Conservation (phyloP, 2,329 filamentous ascomycete genomes). For the Clonostachys rosea region DNA sequence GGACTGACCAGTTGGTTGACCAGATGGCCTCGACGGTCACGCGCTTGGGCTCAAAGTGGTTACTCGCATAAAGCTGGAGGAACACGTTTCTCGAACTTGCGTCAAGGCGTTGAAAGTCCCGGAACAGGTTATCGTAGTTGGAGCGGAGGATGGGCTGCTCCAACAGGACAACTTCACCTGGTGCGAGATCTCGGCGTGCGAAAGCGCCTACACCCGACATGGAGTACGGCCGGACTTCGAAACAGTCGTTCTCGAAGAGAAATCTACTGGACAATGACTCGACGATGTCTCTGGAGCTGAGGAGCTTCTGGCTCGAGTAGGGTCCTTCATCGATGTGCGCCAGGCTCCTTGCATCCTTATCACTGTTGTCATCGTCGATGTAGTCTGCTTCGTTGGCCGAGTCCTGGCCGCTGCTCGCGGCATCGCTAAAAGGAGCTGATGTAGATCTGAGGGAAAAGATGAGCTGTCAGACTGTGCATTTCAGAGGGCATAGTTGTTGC, state of each 20-base stretch:
- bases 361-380: too few relatives aligned
- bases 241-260: slow-evolving; percentile 29
- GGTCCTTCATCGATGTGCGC: too few relatives aligned
- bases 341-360: too few relatives aligned
- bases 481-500: too few relatives aligned
- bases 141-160: slow-evolving; percentile 37
- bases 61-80: slow-evolving; percentile 28
- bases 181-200: slow-evolving; percentile 28
- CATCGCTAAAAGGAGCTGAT: too few relatives aligned
- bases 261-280: background rate
- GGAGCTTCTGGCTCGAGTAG: background rate
- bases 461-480: too few relatives aligned
- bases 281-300: background rate
- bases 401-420: too few relatives aligned
- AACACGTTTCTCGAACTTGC: slow-evolving; percentile 21
- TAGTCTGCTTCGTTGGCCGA: too few relatives aligned
- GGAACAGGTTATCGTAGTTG: slow-evolving; percentile 15
- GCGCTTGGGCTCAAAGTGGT: slow-evolving; percentile 14
- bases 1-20: slow-evolving; percentile 40
- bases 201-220: slow-evolving; percentile 43
- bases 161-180: slow-evolving; percentile 32
- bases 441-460: too few relatives aligned
- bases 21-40: slow-evolving; percentile 28
- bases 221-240: slow-evolving; percentile 31
- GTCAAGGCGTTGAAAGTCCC: slow-evolving; percentile 27